Evolutionary conservation across 2,329 filamentous ascomycete genomes (phyloP), one percentile per base, ranked within the genome.

Genomic region (Colletotrichum destructivum): DNA sequence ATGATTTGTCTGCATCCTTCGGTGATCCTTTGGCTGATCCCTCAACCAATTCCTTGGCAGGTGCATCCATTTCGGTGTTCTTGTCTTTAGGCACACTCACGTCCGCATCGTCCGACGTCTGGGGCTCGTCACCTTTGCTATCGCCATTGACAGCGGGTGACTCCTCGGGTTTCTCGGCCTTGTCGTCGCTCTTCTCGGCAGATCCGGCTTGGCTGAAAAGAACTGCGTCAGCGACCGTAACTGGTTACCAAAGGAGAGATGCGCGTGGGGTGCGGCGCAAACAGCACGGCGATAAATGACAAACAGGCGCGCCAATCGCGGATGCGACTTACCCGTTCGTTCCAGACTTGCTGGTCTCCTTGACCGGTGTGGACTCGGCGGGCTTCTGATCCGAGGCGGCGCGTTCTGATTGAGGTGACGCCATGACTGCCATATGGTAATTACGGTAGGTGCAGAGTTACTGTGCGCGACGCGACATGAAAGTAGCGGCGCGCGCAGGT

Each of bases 401-500:
- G 65, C 79, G 77, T 77, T 87, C 82, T 73, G 83, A 79, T 56
- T 79, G 80, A 73, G 85, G 84, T 75, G 87, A 87, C 74, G 87
- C 84, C 87, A 89, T 89, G 78, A 84, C 84, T 84, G 85, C 84
- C 82, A 85, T 85, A 81, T 82, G 85, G 81, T 78, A 77, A 72
- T 70, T 75, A 69, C 74, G 70, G 74, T 75, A 74, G 75, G 65
- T 76, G 74, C 66, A 69, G 62, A 67, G 74, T 79, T 71, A 81
- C 75, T 73, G 67, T 73, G 74, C 74, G 75, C 72, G 76, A 75
- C 75, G 81, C 80, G 78, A 82, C 83, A 84, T 83, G 74, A 82
- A 84, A 75, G 66, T 23, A 66, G 55, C 67, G 61, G 26, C 61
- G 56, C 61, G 67, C 55, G 67, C 66, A 62, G 55, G 46, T 21